Base-by-base conservation (phyloP, 352 stramenopile species). In the Phytophthora rubi region DNA sequence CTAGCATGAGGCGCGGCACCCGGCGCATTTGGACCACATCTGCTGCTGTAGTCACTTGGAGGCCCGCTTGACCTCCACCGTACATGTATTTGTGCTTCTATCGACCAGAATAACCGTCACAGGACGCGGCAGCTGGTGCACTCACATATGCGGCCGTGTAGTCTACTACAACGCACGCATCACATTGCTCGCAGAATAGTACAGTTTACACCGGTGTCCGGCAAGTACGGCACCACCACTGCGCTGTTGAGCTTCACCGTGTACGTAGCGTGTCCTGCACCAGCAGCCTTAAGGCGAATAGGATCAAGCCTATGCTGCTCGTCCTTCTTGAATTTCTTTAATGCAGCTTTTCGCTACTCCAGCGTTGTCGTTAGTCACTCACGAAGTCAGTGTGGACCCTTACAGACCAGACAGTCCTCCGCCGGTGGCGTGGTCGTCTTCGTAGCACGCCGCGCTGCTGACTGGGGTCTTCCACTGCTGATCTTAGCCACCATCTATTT, bases 351-450 rank as follows among this genome's bases (percentile, higher is more conserved):
- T 4, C 45, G 53, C 16, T 58, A 44, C 42, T 57, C 30, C 15
- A 44, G 33, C 21, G 53, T 69, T 7, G 53, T 30, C 6, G 53
- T 69, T 5, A 55, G 63, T 4, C 63, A 60, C 32, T 70, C 15
- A 2, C 21, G 9, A 0, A 64, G 12, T 48, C 63, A 55, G 18
- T 65, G 49, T 5, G 49, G 39, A 0, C 55, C 63, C n/a, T 70
- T 65, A 9, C 37, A 65, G 7, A 59, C 12, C 16, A 64, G 21
- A 33, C 63, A 59, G 3, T 48, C 63, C 12, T 70, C 55, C 7
- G 16, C 18, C 8, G 63, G 63, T n/a, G 62, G 44, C 21, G 16
- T n/a, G 1, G 15, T 23, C 6, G 44, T 35, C 33, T 55, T 54
- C n/a, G 33, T 47, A 1, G 45, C 10, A 47, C 30, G 9, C 15